These are phyloP conservation scores for Dipteronia sinensis DNA, from an alignment of 345 rosid species.

Conservation along the genomic window DNA sequence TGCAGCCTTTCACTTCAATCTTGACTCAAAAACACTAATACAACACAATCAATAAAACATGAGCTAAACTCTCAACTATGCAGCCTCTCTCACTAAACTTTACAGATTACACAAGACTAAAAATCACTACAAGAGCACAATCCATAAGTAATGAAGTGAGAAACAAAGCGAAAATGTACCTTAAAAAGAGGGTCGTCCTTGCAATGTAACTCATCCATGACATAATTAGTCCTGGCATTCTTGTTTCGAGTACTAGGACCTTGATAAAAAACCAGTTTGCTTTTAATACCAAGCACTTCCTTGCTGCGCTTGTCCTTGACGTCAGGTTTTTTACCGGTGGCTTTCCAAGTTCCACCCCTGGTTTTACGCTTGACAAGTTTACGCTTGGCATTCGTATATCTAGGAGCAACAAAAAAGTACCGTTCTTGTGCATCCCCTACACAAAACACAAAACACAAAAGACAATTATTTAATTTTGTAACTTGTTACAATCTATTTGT, in stretches of 20 bases:
- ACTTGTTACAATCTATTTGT: too few species aligned
- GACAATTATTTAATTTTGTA: background rate
- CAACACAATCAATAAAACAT: background rate
- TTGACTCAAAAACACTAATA: background rate
- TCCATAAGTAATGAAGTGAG: too few species aligned
- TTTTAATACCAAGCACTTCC: conserved; percentile 41
- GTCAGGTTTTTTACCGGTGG: conserved; percentile 32
- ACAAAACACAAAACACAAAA: background rate
- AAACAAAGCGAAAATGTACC: background rate
- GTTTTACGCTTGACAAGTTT: conserved; percentile 29
- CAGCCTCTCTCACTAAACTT: too few species aligned
- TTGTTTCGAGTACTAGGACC: background rate
- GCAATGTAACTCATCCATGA: background rate
- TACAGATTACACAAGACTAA: too few species aligned
- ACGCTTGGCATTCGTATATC: conserved; percentile 13
- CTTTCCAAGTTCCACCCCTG: conserved; percentile 45
- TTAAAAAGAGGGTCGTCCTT: background rate
- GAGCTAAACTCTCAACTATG: too few species aligned
- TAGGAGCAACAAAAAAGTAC: conserved; percentile 33
- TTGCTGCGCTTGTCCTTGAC: conserved; percentile 16
- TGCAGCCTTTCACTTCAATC: background rate
- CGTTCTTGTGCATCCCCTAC: conserved; percentile 25
- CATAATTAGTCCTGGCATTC: background rate
- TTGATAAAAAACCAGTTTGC: conserved; percentile 31
- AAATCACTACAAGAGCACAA: too few species aligned